These are phyloP conservation scores for Boletus edulis DNA, from an alignment of 768 basidiomycete species.

Conservation along the genomic window DNA sequence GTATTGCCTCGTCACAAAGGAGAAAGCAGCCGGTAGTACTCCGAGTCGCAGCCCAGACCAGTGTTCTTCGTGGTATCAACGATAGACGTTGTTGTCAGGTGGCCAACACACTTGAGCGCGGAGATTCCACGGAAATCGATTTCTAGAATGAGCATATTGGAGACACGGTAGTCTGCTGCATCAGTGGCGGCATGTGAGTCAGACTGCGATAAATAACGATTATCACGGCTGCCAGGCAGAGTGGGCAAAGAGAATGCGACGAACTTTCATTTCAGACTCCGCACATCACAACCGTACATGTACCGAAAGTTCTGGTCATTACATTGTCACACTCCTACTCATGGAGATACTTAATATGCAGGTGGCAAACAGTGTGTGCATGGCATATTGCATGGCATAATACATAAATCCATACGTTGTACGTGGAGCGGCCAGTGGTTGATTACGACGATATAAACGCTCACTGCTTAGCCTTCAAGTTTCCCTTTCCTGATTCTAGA, in stretches of 20 bases:
- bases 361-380: no score
- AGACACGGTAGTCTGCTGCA: constrained; percentile 3
- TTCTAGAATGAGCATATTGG: constrained; percentile 7
- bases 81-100: constrained; percentile 11
- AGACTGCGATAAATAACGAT: constrained; percentile 6
- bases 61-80: constrained; percentile 7
- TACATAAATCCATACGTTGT: no score
- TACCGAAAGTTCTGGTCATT: no score
- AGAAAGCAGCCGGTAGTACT: constrained; percentile 1
- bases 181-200: constrained; percentile 8
- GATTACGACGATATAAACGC: no score
- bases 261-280: no score
- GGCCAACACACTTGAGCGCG: constrained; percentile 11
- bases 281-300: no score
- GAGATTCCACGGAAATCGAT: constrained; percentile 14
- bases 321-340: no score
- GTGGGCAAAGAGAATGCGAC: not conserved
- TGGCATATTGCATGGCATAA: no score
- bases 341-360: no score
- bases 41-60: constrained; percentile 13
- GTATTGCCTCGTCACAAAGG: constrained; percentile 2
- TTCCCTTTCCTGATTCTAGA: no score
- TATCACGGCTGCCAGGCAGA: constrained; percentile 5
- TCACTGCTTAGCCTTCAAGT: no score
- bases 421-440: no score